Evolutionary conservation across 2,329 filamentous ascomycete genomes (phyloP), one percentile per base, ranked within the genome.

Genomic region (Penicillium hordei): DNA sequence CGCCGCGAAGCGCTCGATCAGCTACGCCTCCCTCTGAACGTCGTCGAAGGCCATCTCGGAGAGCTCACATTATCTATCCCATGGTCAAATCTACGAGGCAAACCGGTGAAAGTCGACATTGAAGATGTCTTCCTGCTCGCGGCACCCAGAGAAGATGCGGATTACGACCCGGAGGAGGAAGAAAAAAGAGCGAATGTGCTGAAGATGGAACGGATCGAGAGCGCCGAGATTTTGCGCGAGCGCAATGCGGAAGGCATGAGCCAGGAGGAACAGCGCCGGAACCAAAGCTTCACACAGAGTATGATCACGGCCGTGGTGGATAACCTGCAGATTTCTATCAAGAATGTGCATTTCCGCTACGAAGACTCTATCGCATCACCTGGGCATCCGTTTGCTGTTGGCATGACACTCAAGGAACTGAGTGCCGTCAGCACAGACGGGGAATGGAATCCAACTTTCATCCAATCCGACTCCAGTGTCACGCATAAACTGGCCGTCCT

Each of bases 161-260:
- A 93, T 68, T 97, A 96, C 74, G 88, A 99, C 65, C 87, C 93
- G 58, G 90, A 93, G 12, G 94, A 99, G 70, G 94, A 99, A 75
- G 90, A 93, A 65, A 85, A 86, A 52, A 84, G 94, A 71, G 87
- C 86, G 60, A 92, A 97, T 72, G 84, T 89, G n/a, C 84, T 99
- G 70, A 99, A 99, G 80, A 96, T 99, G 86, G 94, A 99, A 77
- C 96, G 97, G 77, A 84, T 99, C 7, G 94, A 99, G 74, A 96
- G 91, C 65, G 94, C 94, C 1, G 94, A 99, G 77, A 79, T 99
- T 63, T 79, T 99, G 63, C 96, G 96, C 74, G 93, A 97, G 71
- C 86, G 90, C 52, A 95, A 89, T 60, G 87, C 89, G n/a, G 93
- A 96, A 73, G 93, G 93, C 45, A 88, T 97, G 82, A 96, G 90